Percentiles rank a stretch among this genome's conserved stretches.
phyloP scores from a whole-genome alignment of 2,329 filamentous ascomycete genomes.

The Colletotrichum orchidophilum region DNA sequence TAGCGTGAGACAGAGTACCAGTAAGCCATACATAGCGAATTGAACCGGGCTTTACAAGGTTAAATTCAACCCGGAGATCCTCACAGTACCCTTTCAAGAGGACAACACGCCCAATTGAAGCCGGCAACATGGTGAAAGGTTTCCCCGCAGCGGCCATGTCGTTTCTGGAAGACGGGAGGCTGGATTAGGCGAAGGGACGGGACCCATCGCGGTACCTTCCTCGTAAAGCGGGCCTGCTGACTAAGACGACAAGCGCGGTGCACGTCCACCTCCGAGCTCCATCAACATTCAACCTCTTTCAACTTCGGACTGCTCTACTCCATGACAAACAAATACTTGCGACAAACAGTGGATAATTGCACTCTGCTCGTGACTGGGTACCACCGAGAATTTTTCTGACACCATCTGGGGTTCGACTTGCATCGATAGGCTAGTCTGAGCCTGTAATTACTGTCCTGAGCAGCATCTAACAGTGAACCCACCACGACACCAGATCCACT shows the following conservation, averaged over 20 bases:
- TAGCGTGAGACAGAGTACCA: too few species aligned
- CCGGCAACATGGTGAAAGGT: not conserved
- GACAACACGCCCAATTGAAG: not conserved
- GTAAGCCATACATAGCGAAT: too few species aligned
- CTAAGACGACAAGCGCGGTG: conserved; percentile 16
- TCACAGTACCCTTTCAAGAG: not conserved
- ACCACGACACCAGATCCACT: conserved; percentile 24
- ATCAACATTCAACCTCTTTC: conserved; percentile 31
- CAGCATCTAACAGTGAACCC: conserved; percentile 1
- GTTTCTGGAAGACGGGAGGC: not conserved
- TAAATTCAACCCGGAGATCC: not conserved
- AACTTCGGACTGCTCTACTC: not conserved
- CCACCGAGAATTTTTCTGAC: not conserved
- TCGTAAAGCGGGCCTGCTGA: not conserved
- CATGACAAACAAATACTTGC: conserved; percentile 18
- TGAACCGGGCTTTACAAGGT: too few species aligned
- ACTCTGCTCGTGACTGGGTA: not conserved
- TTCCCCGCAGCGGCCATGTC: too few species aligned
- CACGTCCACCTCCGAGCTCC: conserved; percentile 21
- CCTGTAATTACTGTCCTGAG: not conserved
- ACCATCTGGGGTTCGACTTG: not conserved
- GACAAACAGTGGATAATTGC: not conserved
- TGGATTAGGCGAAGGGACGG: not conserved
- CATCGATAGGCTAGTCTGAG: not conserved
- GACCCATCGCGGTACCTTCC: not conserved